Conservation (phyloP, 148 eudicot species). For the Nyssa sinensis region DNA sequence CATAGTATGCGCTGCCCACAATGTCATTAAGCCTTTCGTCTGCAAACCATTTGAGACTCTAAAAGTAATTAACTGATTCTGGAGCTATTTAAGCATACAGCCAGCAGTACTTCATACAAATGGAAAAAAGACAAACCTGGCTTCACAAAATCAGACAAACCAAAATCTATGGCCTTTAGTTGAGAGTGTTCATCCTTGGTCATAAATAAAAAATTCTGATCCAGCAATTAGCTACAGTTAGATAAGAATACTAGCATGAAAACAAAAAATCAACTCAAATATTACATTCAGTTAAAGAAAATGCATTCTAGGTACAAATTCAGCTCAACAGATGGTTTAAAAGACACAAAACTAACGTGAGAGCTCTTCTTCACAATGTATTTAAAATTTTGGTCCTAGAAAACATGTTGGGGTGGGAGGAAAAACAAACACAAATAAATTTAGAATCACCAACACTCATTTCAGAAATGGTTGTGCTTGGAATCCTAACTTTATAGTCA, state of each 20-base stretch:
- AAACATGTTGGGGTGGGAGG: too few relatives aligned
- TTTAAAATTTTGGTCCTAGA: too few relatives aligned
- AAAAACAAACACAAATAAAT: too few relatives aligned
- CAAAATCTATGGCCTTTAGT: slow-evolving; percentile 58
- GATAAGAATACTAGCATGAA: neutral
- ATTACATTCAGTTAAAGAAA: neutral
- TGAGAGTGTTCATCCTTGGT: slow-evolving; percentile 68
- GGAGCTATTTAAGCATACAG: neutral
- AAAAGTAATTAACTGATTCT: neutral
- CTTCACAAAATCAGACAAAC: slow-evolving; percentile 51
- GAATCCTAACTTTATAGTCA: too few relatives aligned
- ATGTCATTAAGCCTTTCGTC: slow-evolving; percentile 43
- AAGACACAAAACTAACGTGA: too few relatives aligned
- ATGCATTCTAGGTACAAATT: neutral
- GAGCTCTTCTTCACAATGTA: too few relatives aligned
- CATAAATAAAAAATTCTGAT: slow-evolving; percentile 72
- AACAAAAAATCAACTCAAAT: neutral
- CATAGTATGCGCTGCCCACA: slow-evolving; percentile 53
- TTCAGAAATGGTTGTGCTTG: too few relatives aligned
- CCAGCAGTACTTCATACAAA: neutral
- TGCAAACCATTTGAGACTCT: slow-evolving; percentile 18
- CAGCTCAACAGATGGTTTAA: neutral
- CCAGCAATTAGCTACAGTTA: slow-evolving; percentile 23
- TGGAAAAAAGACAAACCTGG: slow-evolving; percentile 35
- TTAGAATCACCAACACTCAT: neutral